Conservation (phyloP, 208 protist species). For the Vickermania ingenoplastis region DNA sequence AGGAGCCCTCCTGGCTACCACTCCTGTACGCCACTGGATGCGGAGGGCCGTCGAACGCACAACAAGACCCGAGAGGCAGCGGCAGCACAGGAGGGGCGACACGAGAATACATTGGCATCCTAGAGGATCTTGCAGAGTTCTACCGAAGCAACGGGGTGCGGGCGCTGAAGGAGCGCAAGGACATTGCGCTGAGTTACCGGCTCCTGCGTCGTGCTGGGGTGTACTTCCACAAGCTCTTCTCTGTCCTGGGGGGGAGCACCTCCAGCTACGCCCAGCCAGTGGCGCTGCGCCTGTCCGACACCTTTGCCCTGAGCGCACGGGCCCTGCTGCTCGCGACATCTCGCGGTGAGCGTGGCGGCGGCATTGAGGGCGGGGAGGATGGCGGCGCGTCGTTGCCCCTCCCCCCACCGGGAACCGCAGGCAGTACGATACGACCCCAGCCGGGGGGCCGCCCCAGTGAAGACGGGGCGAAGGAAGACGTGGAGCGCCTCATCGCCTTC, state of each 20-base stretch:
- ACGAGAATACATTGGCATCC: neutral
- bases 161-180: neutral
- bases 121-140: neutral
- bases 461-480: neutral
- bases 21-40: neutral
- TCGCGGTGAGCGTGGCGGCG: neutral
- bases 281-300: neutral
- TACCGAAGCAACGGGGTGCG: neutral
- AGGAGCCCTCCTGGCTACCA: conserved; percentile 11
- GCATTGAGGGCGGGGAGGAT: neutral
- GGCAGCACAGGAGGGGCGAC: too few species aligned
- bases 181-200: neutral
- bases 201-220: neutral
- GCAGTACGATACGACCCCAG: neutral
- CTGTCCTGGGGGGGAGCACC: neutral
- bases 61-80: too few species aligned
- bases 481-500: neutral
- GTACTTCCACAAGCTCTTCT: neutral
- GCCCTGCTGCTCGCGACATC: neutral
- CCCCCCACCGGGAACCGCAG: neutral
- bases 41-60: neutral
- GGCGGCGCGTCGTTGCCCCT: neutral
- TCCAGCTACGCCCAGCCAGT: neutral
- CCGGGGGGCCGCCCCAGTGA: neutral
- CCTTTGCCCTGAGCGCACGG: neutral